Evolutionary conservation across 805 yeast species (phyloP), one percentile per base, ranked within the genome.

Genomic region (Kregervanrija fluxuum): DNA sequence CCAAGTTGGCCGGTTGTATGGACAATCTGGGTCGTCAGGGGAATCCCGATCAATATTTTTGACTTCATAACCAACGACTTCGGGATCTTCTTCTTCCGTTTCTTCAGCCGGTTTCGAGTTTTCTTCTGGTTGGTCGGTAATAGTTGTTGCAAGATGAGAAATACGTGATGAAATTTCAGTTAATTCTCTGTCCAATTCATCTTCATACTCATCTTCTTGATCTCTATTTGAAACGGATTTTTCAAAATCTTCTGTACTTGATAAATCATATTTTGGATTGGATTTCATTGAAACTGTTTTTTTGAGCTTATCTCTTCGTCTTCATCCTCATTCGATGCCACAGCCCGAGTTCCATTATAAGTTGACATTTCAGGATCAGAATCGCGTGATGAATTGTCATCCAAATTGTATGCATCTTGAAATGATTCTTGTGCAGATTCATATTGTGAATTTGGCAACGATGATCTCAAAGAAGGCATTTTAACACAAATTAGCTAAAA

Each of bases 1-100:
- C 74, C 74, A 66, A 3, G 41, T 22, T 3, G 85, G 73, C 89
- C 89, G 84, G 57, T 82, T 83, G 47, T 69, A 70, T 10, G 91
- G 91, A 56, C 82, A 77, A 28, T 58, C 85, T 40, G 67, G 69
- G 57, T 84, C 90, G 30, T 65, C 70, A 1, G 80, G 79, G 1
- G 46, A 40, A 34, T 83, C 90, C 85, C 86, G 84, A 17, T 69
- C 73, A 46, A 76, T 54, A 3, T 62, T 50, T 22, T 57, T 52
- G 2, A 76, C 70, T 44, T 71, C 74, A 12, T 68, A 51, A n/a
- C 53, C 63, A 10, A 51, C 53, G 11, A 43, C 38, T 42, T 47
- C 42, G 11, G 50, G 49, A 17, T 48, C 57, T 8, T 55, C 62
- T 14, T 55, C 59, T 2, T 56, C 54, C n/a, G 41, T 51, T 10